Conservation (phyloP, 169 alveolate species). For the Babesia ovata region DNA sequence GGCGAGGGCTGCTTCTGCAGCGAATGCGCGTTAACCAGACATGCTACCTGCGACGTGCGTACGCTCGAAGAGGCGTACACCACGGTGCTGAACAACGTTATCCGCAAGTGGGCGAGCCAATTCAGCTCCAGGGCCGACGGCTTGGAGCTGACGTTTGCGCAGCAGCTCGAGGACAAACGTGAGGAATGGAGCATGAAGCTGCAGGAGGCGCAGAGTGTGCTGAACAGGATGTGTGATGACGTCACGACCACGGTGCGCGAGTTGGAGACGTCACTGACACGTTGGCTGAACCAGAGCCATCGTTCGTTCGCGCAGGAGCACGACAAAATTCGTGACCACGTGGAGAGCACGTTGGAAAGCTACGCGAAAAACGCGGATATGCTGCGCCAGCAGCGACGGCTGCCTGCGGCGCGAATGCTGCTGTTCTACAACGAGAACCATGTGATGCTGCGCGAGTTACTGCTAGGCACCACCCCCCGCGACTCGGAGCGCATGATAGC, state of each 20-base stretch:
- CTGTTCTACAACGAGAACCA: constrained; percentile 54
- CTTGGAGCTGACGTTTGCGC: constrained; percentile 68
- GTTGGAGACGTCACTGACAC: constrained; percentile 7
- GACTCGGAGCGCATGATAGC: constrained; percentile 49
- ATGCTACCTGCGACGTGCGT: constrained; percentile 69
- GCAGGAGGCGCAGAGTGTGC: constrained; percentile 48
- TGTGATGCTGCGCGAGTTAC: constrained; percentile 28
- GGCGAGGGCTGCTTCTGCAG: constrained; percentile 73
- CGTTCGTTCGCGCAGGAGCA: constrained; percentile 20
- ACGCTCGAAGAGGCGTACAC: constrained; percentile 74
- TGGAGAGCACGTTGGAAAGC: constrained; percentile 28
- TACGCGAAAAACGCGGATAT: constrained; percentile 38
- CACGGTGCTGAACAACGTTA: constrained; percentile 63
- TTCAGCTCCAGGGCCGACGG: constrained; percentile 64
- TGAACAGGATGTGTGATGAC: constrained; percentile 21
- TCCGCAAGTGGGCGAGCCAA: constrained; percentile 76
- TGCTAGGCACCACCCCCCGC: constrained; percentile 59
- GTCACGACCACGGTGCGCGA: constrained; percentile 22
- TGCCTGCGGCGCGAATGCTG: constrained; percentile 28
- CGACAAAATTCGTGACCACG: constrained; percentile 32
- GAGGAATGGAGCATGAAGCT: constrained; percentile 75
- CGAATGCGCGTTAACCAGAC: constrained; percentile 77
- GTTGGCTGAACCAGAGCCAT: constrained; percentile 44
- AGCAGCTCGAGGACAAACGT: constrained; percentile 68
- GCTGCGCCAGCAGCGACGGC: constrained; percentile 52